A percentile compares a stretch with the other conserved stretches of the same genome.
These are phyloP conservation scores for Salix suchowensis DNA, from an alignment of 345 rosid species.

Conservation along the genomic window DNA sequence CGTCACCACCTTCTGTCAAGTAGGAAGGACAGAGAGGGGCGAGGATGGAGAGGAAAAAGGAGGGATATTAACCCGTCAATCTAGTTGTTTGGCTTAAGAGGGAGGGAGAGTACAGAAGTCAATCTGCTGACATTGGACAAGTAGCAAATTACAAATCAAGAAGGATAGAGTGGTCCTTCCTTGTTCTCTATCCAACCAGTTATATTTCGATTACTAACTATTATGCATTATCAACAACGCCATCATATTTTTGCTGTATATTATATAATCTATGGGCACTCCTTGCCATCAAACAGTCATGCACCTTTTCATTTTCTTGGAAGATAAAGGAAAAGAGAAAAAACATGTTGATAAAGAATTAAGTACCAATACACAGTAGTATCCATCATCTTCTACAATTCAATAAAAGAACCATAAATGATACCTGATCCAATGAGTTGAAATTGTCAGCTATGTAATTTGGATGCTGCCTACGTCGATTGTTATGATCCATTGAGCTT, in stretches of 20 bases:
- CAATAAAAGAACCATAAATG: background rate
- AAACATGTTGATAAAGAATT: background rate
- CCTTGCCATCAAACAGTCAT: background rate
- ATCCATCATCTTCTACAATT: background rate
- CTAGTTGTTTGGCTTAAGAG: background rate
- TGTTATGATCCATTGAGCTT: conserved; percentile 19
- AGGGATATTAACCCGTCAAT: background rate
- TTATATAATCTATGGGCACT: background rate
- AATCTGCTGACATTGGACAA: background rate
- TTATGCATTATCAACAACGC: background rate
- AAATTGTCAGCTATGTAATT: conserved; percentile 57
- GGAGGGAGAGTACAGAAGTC: background rate
- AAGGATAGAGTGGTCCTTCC: background rate
- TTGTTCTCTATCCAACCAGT: background rate
- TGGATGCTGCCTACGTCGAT: conserved; percentile 29
- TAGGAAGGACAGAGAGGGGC: background rate
- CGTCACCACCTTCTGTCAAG: background rate
- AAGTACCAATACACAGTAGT: background rate
- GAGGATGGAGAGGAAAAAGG: background rate
- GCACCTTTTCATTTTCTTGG: background rate
- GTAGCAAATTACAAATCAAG: background rate
- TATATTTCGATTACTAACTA: background rate
- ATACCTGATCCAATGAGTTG: conserved; percentile 72
- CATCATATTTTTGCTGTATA: background rate
- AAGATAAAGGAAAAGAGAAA: background rate